Conservation (phyloP, 2,329 filamentous ascomycete species). For the Aspergillus nomiae region DNA sequence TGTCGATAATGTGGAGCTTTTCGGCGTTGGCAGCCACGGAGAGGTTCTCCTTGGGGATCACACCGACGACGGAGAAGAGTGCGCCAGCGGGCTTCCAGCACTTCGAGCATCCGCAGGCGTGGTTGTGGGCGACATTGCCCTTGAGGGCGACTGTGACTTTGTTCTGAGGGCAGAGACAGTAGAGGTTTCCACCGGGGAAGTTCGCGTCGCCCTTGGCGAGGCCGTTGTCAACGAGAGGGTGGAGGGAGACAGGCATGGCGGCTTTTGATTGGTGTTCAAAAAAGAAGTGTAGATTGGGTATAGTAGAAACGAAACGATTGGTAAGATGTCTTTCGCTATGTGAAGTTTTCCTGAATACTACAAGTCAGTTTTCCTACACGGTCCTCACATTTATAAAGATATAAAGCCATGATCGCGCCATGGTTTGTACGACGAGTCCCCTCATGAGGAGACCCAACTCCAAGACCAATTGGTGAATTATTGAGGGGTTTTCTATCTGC, state of each 20-base stretch:
- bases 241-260: slow-evolving; percentile 48
- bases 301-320: background rate
- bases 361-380: background rate
- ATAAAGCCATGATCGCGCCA: background rate
- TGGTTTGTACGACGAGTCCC: background rate
- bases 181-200: slow-evolving; percentile 63
- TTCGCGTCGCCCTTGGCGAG: slow-evolving; percentile 56
- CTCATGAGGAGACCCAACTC: slow-evolving; percentile 5
- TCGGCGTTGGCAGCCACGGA: slow-evolving; percentile 58
- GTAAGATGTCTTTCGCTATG: background rate
- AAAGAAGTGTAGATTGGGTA: background rate
- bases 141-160: slow-evolving; percentile 61
- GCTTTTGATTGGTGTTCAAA: background rate
- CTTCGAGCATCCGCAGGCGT: slow-evolving; percentile 71
- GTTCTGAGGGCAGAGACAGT: slow-evolving; percentile 60
- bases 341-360: background rate
- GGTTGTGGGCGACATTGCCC: slow-evolving; percentile 67
- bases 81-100: slow-evolving; percentile 69
- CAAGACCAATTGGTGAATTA: background rate
- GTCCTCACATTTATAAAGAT: background rate
- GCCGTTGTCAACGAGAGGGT: slow-evolving; percentile 66
- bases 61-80: slow-evolving; percentile 66
- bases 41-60: slow-evolving; percentile 59
- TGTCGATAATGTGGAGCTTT: slow-evolving; percentile 62
- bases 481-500: background rate